phyloP scores from a whole-genome alignment of 2,329 filamentous ascomycete genomes.

The Arthrobotrys megalospora region DNA sequence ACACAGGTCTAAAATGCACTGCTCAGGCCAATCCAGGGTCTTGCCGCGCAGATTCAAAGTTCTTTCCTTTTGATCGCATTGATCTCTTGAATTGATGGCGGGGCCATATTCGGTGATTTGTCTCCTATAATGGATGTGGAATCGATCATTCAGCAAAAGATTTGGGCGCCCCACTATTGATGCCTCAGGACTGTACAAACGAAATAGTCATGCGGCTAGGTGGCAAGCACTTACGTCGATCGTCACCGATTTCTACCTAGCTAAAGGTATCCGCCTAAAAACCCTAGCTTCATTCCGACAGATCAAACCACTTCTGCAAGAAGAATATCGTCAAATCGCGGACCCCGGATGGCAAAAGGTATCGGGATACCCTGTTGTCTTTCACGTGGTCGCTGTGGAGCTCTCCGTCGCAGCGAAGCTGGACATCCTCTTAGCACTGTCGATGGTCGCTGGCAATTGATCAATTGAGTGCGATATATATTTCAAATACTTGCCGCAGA shows the following conservation, averaged over 20 bases:
- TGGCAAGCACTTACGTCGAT: slow-evolving; percentile 47
- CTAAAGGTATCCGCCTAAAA: slow-evolving; percentile 41
- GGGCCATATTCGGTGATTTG: slow-evolving; percentile 15
- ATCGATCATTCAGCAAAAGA: slow-evolving; percentile 1
- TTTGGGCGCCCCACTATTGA: slow-evolving; percentile 17
- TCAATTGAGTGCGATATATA: not conserved
- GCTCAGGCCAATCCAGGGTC: slow-evolving; percentile 5
- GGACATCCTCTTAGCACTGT: not conserved
- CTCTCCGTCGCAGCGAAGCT: not conserved
- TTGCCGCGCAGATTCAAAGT: not conserved
- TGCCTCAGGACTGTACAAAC: slow-evolving; percentile 17
- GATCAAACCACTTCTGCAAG: slow-evolving; percentile 32
- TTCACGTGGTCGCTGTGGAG: not conserved
- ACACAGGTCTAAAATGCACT: slow-evolving; percentile 12
- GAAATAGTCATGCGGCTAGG: slow-evolving; percentile 32
- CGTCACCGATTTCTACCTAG: slow-evolving; percentile 32
- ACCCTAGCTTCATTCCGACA: slow-evolving; percentile 21
- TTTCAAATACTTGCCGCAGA: slow-evolving; percentile 39
- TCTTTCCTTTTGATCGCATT: not conserved
- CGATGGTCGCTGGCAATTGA: not conserved
- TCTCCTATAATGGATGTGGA: slow-evolving; percentile 15
- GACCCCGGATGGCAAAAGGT: slow-evolving; percentile 52
- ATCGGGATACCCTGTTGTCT: too few species aligned
- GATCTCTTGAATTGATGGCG: not conserved
- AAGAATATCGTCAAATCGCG: slow-evolving; percentile 38